phyloP scores from a whole-genome alignment of 164 flowering plant species.

The Cinnamomum micranthum region DNA sequence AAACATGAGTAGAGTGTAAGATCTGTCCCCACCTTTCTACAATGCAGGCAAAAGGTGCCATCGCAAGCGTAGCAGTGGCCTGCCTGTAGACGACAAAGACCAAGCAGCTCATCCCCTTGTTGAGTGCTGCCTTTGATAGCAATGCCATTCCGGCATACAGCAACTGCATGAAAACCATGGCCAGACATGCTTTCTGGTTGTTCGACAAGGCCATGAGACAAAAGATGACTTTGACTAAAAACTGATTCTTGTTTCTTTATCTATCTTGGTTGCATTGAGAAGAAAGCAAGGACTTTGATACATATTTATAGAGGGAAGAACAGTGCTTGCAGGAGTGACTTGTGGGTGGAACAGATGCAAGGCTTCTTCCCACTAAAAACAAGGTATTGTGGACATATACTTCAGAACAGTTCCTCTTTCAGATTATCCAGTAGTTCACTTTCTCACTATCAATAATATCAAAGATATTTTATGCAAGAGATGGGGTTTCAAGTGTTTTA shows the following conservation, averaged over 20 bases:
- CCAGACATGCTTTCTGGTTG: conserved; percentile 16
- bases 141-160: conserved; percentile 25
- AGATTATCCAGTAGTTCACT: neutral
- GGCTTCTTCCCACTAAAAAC: conserved; percentile 1
- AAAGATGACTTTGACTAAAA: neutral
- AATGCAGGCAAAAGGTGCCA: conserved; percentile 14
- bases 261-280: neutral
- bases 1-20: neutral
- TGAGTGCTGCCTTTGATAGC: conserved; percentile 23
- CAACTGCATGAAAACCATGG: conserved; percentile 18
- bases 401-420: conserved; percentile 6
- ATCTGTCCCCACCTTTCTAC: conserved; percentile 16
- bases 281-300: neutral
- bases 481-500: neutral
- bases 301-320: neutral
- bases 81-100: conserved; percentile 27
- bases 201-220: conserved; percentile 1
- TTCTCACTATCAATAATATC: neutral
- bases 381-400: conserved; percentile 10
- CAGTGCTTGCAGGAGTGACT: neutral
- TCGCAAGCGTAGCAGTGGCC: conserved; percentile 14
- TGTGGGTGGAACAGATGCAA: neutral
- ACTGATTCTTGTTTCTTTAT: neutral
- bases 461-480: neutral
- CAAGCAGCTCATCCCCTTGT: conserved; percentile 18